Conservation (phyloP, 371 early-diverging fungal species). For the Zopfochytrium polystomum region DNA sequence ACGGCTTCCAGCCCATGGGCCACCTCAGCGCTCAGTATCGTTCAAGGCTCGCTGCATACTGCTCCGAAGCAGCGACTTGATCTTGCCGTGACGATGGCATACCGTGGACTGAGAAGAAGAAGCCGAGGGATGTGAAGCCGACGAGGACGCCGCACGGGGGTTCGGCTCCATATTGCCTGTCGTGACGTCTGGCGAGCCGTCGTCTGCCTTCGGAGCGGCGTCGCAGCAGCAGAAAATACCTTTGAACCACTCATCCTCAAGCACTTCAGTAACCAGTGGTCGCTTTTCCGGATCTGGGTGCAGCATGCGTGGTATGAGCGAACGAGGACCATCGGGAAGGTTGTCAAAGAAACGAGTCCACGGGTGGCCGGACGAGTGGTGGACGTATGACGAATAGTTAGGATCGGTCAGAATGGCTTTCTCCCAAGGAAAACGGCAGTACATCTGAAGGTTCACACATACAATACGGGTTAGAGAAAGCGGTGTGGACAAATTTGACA, state of each 20-base stretch:
- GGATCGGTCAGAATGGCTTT: not conserved
- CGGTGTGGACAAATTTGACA: not conserved
- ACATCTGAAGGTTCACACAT: not conserved
- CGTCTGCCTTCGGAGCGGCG: no score
- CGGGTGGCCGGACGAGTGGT: not conserved
- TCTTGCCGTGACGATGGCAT: no score
- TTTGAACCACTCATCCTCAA: not conserved
- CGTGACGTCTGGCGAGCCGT: no score
- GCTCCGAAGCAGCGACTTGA: no score
- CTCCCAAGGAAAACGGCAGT: conserved; percentile 2
- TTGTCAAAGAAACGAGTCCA: not conserved
- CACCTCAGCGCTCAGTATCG: no score
- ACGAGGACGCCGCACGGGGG: no score
- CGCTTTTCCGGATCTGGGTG: conserved; percentile 2
- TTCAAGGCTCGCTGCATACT: no score
- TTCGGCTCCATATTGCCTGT: no score
- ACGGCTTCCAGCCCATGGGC: no score
- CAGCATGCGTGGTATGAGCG: not conserved
- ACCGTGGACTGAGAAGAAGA: no score
- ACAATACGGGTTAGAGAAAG: not conserved
- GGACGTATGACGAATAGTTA: conserved; percentile 1
- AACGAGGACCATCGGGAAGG: not conserved
- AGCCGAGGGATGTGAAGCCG: no score
- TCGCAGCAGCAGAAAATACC: not conserved
- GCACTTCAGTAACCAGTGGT: not conserved